Base-by-base conservation (phyloP, 2,329 filamentous ascomycete species). In the Verticillium albo-atrum region DNA sequence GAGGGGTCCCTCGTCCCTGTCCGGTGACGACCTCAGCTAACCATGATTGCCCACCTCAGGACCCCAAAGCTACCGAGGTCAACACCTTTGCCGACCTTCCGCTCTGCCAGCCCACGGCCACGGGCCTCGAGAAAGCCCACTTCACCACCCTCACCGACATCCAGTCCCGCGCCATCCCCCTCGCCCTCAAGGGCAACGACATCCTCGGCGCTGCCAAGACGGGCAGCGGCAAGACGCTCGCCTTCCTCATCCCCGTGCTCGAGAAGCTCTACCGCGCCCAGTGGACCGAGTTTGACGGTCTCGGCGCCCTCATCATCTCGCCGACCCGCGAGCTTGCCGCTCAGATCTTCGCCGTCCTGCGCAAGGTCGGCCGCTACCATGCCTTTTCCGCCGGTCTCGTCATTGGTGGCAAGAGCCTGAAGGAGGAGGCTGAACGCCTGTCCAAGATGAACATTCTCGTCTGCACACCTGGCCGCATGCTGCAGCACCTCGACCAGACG, bases 361-460 rank as follows among this genome's bases (percentile, higher is more conserved):
- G 91, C 62, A 97, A 96, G 73, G 86, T 99, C 60, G 95, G 95
- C 52, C 85, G 91, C 59, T 87, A 94, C 60, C 94, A 99, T 73
- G 82, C 86, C 61, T 97, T 98, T 72, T 96, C 94, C 1, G 95
- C 95, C 0, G 95, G 95, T 0, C 76, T 98, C 67, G 86, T 99
- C 10, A 98, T 98, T 67, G 95, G 95, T 47, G 95, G 95, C 47
- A 97, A 96, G 81, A 93, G 85, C 71, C 71, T 97, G 68, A 88
- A 90, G 70, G 93, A 97, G 68, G 86, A 99, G 76, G 87, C 91
- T 26, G 91, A 96, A 67, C 84, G 93, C 34, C 72, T 99, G 61
- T 85, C 86, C 3, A 86, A 92, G 64, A 98, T 99, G 94, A 99
- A 98, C 71, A 98, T 99, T 54, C 77, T 99, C 27, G 92, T 99